Evolutionary conservation across 768 basidiomycete species (phyloP).

Genomic region (Dentipellis fragilis): DNA sequence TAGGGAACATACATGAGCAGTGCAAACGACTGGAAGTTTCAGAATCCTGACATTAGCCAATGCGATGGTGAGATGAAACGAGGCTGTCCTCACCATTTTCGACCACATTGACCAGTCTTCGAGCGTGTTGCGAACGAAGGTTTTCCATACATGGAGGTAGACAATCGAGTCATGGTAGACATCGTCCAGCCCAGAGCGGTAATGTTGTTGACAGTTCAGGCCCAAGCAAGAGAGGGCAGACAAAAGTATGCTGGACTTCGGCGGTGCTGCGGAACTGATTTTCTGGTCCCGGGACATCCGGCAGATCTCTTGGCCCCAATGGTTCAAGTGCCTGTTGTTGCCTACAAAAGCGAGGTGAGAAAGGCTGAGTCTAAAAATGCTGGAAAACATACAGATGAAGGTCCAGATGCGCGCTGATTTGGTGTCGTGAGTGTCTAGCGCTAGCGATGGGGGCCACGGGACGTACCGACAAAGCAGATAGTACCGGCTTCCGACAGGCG

Average conservation of each 20-base stretch:
- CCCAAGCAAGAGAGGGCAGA: background rate
- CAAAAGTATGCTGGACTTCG: background rate
- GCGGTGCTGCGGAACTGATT: background rate
- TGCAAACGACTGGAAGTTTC: background rate
- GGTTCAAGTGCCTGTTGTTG: background rate
- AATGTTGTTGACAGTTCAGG: background rate
- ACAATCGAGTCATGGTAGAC: background rate
- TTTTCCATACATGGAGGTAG: background rate
- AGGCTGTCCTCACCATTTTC: background rate
- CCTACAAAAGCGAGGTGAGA: background rate
- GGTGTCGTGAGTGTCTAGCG: no score
- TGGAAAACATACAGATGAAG: background rate
- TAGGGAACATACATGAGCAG: background rate
- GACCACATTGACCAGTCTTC: background rate
- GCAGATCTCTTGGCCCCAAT: background rate
- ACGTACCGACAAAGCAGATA: background rate
- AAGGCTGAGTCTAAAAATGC: background rate
- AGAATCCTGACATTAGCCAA: background rate
- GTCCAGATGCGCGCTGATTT: background rate
- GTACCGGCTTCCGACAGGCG: background rate
- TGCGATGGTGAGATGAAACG: no score
- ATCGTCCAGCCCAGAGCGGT: background rate
- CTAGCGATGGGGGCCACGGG: no score
- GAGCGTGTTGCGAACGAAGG: background rate
- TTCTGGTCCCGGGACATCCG: background rate